Base-by-base conservation (phyloP, 371 early-diverging fungal species). In the Lichtheimia corymbifera region DNA sequence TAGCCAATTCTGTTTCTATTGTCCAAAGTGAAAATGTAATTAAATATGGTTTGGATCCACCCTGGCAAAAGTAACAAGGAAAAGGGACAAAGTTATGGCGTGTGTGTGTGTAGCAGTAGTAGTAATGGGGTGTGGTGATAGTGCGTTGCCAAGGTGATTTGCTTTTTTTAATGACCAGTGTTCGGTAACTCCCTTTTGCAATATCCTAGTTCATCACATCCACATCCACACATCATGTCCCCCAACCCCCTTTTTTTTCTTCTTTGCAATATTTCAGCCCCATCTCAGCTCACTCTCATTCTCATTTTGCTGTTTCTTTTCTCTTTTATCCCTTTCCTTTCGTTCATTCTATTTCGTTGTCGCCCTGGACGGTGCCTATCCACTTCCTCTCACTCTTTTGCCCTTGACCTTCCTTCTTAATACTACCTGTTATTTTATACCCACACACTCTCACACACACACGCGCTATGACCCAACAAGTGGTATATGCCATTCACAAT, bases 401-500 rank as follows among this genome's bases (percentile, higher is more conserved):
- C 22, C 47, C 22, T 47, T 47, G n/a, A 47, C 47, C 14, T 47
- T 47, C 47, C 47, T 47, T 47, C n/a, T 18, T 47, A 47, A 22
- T 22, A 7, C 22, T 47, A 22, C 22, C 22, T 22, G 22, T 22
- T 22, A 35, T 35, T 35, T 28, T 28, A 28, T 28, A 28, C 4
- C 4, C 28, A 28, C 28, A 11, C n/a, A n/a, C n/a, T n/a, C n/a
- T n/a, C 7, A 30, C 51, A 15, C 35, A 49, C 27, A 62, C 17
- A 24, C 35, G 18, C 50, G 18, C 49, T 47, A 70, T 70, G 73
- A 59, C 67, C 50, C 60, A 63, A 53, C 83, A 83, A 64, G 74
- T 79, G 13, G 87, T 86, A 5, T 85, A 84, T 70, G 87, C 84
- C 40, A 73, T 87, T 64, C 87, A 89, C 62, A 76, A 83, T 42